A percentile compares a stretch with the other conserved stretches of the same genome.
Conservation (phyloP, 306 rosid genomes). For the Inga oerstediana region DNA sequence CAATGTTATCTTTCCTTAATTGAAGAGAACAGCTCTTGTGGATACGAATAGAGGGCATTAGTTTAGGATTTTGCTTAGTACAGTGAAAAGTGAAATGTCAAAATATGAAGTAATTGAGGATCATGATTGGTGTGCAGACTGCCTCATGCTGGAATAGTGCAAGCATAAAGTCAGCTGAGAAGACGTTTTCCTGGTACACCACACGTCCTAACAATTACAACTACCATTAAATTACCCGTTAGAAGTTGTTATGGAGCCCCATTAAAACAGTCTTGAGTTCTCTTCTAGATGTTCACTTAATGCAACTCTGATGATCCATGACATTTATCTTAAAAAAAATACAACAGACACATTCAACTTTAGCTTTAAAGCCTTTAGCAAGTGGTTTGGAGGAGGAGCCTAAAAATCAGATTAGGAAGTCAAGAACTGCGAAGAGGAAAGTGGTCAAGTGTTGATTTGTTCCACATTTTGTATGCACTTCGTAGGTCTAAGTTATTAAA, state of each 20-base stretch:
- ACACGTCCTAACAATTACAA: not conserved
- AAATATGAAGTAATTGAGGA: not conserved
- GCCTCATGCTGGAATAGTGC: not conserved
- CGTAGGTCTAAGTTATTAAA: no score
- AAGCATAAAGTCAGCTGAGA: not conserved
- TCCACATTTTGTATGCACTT: no score
- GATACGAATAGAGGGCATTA: not conserved
- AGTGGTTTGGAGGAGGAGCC: not conserved
- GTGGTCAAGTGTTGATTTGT: no score
- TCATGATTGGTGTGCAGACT: not conserved
- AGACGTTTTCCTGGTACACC: not conserved
- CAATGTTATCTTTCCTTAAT: not conserved
- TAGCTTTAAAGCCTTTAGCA: not conserved
- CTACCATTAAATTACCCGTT: not conserved
- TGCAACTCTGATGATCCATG: no score
- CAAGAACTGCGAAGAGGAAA: not conserved
- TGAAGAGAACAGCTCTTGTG: not conserved
- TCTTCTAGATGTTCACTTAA: not conserved
- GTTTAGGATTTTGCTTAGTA: not conserved
- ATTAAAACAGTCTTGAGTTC: not conserved
- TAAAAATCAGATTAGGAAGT: not conserved
- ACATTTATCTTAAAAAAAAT: no score
- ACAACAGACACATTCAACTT: not conserved
- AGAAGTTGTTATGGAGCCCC: not conserved
- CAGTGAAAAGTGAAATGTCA: not conserved